phyloP scores from a whole-genome alignment of 2,329 filamentous ascomycete genomes.

The Fusarium protoensiforme region DNA sequence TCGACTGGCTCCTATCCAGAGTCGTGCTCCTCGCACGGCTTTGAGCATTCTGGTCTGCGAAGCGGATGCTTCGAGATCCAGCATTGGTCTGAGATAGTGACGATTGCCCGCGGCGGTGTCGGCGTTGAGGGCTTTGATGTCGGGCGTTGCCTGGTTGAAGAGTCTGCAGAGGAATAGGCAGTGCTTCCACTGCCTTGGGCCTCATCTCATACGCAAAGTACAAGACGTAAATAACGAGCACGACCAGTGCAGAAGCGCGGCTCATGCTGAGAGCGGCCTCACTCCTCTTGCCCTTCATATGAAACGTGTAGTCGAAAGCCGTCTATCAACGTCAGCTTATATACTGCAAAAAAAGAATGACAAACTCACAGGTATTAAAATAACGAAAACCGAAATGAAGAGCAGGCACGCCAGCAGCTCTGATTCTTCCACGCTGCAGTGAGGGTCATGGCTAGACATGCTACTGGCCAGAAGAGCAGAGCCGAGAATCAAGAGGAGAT shows the following conservation, averaged over 20 bases:
- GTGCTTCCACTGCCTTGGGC: constrained; percentile 71
- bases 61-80: constrained; percentile 44
- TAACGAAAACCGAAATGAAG: constrained; percentile 53
- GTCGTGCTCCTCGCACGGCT: constrained; percentile 28
- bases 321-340: constrained; percentile 43
- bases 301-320: constrained; percentile 63
- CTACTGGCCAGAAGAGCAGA: constrained; percentile 80
- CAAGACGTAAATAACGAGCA: constrained; percentile 76
- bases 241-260: constrained; percentile 79
- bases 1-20: constrained; percentile 6
- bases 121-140: neutral
- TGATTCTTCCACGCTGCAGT: constrained; percentile 47
- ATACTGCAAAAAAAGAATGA: accelerated
- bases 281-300: constrained; percentile 65
- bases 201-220: constrained; percentile 84
- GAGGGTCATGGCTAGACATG: constrained; percentile 74
- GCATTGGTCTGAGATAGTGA: constrained; percentile 4
- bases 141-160: constrained; percentile 53
- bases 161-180: constrained; percentile 75
- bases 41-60: constrained; percentile 40
- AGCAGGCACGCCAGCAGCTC: constrained; percentile 51
- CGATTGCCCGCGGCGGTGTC: constrained; percentile 16
- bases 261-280: constrained; percentile 76
- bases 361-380: constrained; percentile 49
- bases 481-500: constrained; percentile 78